Evolutionary conservation across 139 green algal species (phyloP).

Genomic region (Marvania coccoides): DNA sequence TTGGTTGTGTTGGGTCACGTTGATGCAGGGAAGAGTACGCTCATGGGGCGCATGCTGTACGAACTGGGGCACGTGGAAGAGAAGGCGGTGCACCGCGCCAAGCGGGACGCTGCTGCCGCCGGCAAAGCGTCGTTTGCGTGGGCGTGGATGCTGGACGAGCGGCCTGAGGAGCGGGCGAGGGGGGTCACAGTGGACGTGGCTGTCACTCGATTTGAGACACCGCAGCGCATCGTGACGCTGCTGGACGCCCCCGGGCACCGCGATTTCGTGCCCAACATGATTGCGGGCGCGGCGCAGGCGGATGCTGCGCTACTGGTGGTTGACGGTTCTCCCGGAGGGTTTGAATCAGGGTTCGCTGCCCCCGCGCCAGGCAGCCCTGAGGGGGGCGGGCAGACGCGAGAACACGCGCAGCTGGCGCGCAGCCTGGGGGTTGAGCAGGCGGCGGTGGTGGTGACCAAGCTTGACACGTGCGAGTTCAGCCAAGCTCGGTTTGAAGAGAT

Average conservation of each 20-base stretch:
- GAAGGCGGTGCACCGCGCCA: conserved; percentile 55
- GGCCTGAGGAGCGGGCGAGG: conserved; percentile 78
- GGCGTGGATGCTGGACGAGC: conserved; percentile 94
- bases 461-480: conserved; percentile 68
- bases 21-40: conserved; percentile 93
- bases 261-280: conserved; percentile 98
- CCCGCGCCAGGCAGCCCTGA: conserved; percentile 1
- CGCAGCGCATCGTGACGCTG: conserved; percentile 54
- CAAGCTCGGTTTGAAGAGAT: conserved; percentile 76
- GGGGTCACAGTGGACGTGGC: conserved; percentile 96
- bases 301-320: conserved; percentile 93
- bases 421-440: conserved; percentile 80
- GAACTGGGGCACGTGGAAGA: conserved; percentile 60
- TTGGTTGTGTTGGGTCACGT: conserved; percentile 92
- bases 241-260: conserved; percentile 93
- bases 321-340: conserved; percentile 82
- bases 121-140: conserved; percentile 94
- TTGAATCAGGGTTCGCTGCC: conserved; percentile 86
- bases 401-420: conserved; percentile 89
- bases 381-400: conserved; percentile 79
- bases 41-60: conserved; percentile 89
- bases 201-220: conserved; percentile 46
- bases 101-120: conserved; percentile 57
- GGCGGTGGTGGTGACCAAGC: conserved; percentile 84
- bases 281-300: conserved; percentile 69